phyloP scores from a whole-genome alignment of 768 basidiomycete species.

The Auriscalpium vulgare region DNA sequence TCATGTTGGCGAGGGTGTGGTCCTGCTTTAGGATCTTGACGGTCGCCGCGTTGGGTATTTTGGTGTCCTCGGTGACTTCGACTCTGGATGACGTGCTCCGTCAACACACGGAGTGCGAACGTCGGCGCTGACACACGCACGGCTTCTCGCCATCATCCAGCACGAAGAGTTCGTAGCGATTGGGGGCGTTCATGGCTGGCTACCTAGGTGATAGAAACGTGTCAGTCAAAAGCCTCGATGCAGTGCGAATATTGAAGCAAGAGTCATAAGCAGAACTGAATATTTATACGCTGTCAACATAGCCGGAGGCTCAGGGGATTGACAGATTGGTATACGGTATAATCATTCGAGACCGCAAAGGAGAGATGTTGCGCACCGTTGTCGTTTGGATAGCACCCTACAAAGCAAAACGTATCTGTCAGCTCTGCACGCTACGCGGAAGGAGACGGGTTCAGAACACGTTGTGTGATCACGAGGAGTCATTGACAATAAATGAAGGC shows the following conservation, averaged over 20 bases:
- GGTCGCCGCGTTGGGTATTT: constrained; percentile 95
- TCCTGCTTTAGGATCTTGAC: constrained; percentile 94
- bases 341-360: constrained; percentile 23
- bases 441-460: constrained; percentile 34
- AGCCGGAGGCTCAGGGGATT: constrained; percentile 39
- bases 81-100: constrained; percentile 42
- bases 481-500: constrained; percentile 66
- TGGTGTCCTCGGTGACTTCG: constrained; percentile 89
- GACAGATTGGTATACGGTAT: constrained; percentile 38
- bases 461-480: constrained; percentile 41
- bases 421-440: background rate
- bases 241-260: background rate
- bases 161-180: constrained; percentile 84
- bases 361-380: background rate
- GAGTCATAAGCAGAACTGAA: constrained; percentile 18
- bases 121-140: constrained; percentile 44
- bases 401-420: too few relatives aligned
- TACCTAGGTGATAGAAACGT: constrained; percentile 2
- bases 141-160: constrained; percentile 89
- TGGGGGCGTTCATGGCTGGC: constrained; percentile 81
- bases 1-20: constrained; percentile 93
- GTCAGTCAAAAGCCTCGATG: background rate
- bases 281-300: constrained; percentile 21
- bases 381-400: too few relatives aligned
- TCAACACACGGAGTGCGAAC: constrained; percentile 4